phyloP scores from a whole-genome alignment of 768 basidiomycete species.

The Clitopilus hobsonii region DNA sequence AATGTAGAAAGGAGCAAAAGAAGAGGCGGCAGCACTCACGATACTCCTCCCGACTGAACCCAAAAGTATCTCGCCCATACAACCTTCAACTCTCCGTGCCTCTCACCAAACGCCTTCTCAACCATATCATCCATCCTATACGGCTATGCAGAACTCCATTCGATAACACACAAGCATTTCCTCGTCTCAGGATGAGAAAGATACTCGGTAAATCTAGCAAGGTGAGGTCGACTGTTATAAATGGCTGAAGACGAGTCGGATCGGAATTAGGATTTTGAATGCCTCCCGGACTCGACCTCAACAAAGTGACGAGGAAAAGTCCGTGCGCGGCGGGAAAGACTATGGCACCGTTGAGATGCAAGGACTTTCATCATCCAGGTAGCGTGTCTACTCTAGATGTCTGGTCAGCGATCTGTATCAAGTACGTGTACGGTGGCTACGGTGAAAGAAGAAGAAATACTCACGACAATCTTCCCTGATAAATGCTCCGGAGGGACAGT shows the following conservation, averaged over 20 bases:
- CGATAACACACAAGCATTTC: slow-evolving; percentile 76
- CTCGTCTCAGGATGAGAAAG: slow-evolving; percentile 57
- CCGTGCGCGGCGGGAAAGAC: slow-evolving; percentile 34
- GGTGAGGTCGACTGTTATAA: slow-evolving; percentile 54
- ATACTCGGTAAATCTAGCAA: slow-evolving; percentile 56
- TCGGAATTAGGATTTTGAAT: slow-evolving; percentile 19
- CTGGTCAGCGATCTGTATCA: too few species aligned
- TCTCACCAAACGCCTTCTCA: slow-evolving; percentile 46
- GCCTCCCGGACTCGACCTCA: background rate
- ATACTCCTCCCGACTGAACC: slow-evolving; percentile 55
- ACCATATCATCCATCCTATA: slow-evolving; percentile 78
- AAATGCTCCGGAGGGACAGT: too few species aligned
- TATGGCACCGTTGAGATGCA: slow-evolving; percentile 76
- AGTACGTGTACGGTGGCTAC: too few species aligned
- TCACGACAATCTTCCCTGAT: too few species aligned
- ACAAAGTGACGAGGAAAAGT: background rate
- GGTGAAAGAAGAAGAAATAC: too few species aligned
- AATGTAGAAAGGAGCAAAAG: background rate
- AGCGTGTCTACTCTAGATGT: too few species aligned
- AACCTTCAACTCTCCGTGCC: slow-evolving; percentile 41
- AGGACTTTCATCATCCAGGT: too few species aligned
- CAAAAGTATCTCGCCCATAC: slow-evolving; percentile 81
- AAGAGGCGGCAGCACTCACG: slow-evolving; percentile 42
- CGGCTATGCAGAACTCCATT: slow-evolving; percentile 86
- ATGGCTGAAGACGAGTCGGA: slow-evolving; percentile 16